Evolutionary conservation across 805 yeast species (phyloP).

Genomic region (Ogataea polymorpha): DNA sequence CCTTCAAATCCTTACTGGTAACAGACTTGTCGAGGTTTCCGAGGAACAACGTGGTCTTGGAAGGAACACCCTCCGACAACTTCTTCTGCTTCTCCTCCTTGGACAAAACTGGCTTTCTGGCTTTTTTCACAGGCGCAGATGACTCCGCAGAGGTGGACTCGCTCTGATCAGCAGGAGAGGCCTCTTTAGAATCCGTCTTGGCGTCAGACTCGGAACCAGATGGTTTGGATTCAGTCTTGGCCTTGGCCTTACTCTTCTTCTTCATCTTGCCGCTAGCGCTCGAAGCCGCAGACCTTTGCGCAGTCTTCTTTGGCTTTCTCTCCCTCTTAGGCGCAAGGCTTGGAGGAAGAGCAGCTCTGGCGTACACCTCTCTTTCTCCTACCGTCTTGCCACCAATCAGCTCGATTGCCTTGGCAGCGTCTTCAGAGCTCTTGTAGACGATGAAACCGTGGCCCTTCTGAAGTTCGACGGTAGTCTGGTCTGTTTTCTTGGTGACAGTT

Average conservation of each 20-base stretch:
- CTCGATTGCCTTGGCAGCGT: constrained; percentile 63
- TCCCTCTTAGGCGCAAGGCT: constrained; percentile 18
- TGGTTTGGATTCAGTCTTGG: constrained; percentile 3
- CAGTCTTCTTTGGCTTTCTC: constrained; percentile 28
- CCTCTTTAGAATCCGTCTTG: constrained; percentile 9
- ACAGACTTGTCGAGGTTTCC: constrained; percentile 55
- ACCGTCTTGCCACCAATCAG: constrained; percentile 29
- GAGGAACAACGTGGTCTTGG: constrained; percentile 58
- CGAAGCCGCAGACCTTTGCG: constrained; percentile 7
- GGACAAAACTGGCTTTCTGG: constrained; percentile 18
- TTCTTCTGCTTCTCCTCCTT: constrained; percentile 31
- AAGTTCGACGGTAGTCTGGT: constrained; percentile 23
- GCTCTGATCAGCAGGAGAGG: constrained; percentile 11
- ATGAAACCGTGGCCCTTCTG: constrained; percentile 46
- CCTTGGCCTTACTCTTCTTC: constrained; percentile 3
- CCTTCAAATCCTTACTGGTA: constrained; percentile 43
- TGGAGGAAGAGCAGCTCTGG: constrained; percentile 48
- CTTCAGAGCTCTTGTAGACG: constrained; percentile 55
- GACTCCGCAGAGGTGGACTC: constrained; percentile 9
- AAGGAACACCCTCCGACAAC: constrained; percentile 49
- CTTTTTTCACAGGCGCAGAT: constrained; percentile 6
- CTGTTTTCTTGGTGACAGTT: constrained; percentile 23
- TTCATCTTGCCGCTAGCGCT: constrained; percentile 6
- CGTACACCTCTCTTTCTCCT: constrained; percentile 41
- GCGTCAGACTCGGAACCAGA: constrained; percentile 9